Evolutionary conservation across 176 grass and related monocot genomes (phyloP).

Genomic region (Leersia perrieri): DNA sequence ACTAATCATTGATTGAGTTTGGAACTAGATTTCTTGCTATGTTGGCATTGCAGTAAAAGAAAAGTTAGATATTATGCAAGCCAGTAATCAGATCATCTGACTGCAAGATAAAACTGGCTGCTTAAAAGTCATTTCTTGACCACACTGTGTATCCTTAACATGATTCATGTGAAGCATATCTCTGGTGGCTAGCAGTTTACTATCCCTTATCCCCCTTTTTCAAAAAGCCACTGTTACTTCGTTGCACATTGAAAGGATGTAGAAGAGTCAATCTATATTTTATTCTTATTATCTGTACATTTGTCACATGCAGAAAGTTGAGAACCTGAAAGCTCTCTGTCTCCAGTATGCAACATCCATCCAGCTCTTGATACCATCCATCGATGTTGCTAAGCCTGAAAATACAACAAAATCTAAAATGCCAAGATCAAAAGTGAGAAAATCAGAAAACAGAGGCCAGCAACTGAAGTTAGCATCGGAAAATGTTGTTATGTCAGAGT

Average conservation of each 20-base stretch:
- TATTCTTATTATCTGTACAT: constrained; percentile 17
- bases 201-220: not conserved
- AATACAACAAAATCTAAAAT: constrained; percentile 27
- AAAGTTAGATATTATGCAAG: not conserved
- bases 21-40: not conserved
- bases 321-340: constrained; percentile 85
- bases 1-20: not conserved
- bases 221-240: not conserved
- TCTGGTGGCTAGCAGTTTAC: not conserved
- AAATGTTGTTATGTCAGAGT: constrained; percentile 66
- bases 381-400: constrained; percentile 47
- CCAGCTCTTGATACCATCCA: constrained; percentile 78
- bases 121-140: not conserved
- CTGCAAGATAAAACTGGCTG: not conserved
- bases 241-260: not conserved
- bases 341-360: constrained; percentile 86
- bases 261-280: not conserved
- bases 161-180: not conserved
- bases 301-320: constrained; percentile 67
- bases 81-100: not conserved
- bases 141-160: not conserved
- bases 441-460: constrained; percentile 41
- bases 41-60: not conserved
- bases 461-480: constrained; percentile 62
- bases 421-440: constrained; percentile 48